These are phyloP conservation scores for Apodospora peruviana DNA, from an alignment of 495 filamentous ascomycete species.

Conservation along the genomic window DNA sequence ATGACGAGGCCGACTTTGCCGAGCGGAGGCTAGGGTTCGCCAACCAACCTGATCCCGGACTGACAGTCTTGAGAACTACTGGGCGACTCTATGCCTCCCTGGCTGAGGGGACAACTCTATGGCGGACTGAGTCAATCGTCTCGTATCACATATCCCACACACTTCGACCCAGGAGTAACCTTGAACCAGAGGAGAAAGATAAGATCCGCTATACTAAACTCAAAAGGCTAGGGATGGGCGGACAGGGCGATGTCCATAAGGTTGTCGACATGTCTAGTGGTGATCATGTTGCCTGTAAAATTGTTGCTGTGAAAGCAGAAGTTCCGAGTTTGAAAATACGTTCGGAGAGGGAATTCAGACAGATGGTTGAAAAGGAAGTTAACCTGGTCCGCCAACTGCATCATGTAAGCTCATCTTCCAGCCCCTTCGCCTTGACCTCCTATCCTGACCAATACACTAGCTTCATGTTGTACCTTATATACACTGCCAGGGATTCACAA, in stretches of 20 bases:
- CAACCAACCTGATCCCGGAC: slow-evolving; percentile 7
- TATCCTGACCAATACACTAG: slow-evolving; percentile 9
- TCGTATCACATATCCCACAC: slow-evolving; percentile 10
- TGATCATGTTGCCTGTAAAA: slow-evolving; percentile 7
- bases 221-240: slow-evolving; percentile 7
- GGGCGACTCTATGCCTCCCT: slow-evolving; percentile 8
- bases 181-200: slow-evolving; percentile 10
- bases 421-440: not conserved
- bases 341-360: slow-evolving; percentile 14
- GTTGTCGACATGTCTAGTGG: slow-evolving; percentile 12
- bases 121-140: slow-evolving; percentile 4
- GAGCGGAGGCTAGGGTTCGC: slow-evolving; percentile 8
- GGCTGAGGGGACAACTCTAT: slow-evolving; percentile 4
- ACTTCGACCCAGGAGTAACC: slow-evolving; percentile 8
- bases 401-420: slow-evolving; percentile 10
- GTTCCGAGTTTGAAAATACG: slow-evolving; percentile 10
- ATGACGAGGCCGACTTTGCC: slow-evolving; percentile 4
- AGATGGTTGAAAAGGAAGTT: slow-evolving; percentile 12
- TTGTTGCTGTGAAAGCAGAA: slow-evolving; percentile 8
- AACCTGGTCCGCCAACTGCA: slow-evolving; percentile 9
- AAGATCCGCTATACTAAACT: slow-evolving; percentile 9
- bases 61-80: slow-evolving; percentile 8
- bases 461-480: slow-evolving; percentile 9
- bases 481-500: slow-evolving; percentile 12
- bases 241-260: slow-evolving; percentile 11